Evolutionary conservation across 208 protist genomes (phyloP), one percentile per base, ranked within the genome.

Genomic region (Leishmania aethiopica): DNA sequence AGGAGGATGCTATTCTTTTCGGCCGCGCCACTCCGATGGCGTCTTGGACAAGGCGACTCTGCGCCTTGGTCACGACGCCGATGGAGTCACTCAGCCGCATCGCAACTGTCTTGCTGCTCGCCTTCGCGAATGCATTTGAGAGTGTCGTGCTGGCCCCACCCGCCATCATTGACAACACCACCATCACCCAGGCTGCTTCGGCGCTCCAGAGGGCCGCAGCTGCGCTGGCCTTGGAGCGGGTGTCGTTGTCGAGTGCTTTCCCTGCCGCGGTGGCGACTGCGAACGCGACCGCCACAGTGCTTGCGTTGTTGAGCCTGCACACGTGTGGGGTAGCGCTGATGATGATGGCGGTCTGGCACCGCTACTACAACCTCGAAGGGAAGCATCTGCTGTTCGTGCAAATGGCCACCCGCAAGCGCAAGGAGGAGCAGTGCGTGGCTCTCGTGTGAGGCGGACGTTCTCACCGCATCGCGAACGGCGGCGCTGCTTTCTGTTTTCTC

Each of bases 341-440:
- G 45, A 86, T 83, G 81, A 53, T 87, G 3, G 71, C 74, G 22
- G 75, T 87, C 15, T 97, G 94, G 92, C 47, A 69, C 11, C 77
- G 80, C 1, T 81, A 79, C 47, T 97, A 97, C 87, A 93, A 90
- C 59, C 75, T 97, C 3, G 88, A 93, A 1, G 94, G 91, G 11
- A 87, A 82, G 28, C 90, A 97, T 78, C 73, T 95, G 60, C 85
- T 89, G 77, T 97, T 97, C 83, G 78, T 97, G 47, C 86, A 86
- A 40, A 91, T 91, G 86, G 88, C 90, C 7, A 83, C 84, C 53
- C 86, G 86, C 37, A 93, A 90, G 81, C 90, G 89, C 45, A 78
- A 40, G 5, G 89, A 91, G 62, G 82, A 78, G 64, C 75, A 88
- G 62, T 60, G 79, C 0, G 79, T 86, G 15, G 60, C 79, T 1